Conservation (phyloP, 768 basidiomycete species). For the Tulasnella sp. region DNA sequence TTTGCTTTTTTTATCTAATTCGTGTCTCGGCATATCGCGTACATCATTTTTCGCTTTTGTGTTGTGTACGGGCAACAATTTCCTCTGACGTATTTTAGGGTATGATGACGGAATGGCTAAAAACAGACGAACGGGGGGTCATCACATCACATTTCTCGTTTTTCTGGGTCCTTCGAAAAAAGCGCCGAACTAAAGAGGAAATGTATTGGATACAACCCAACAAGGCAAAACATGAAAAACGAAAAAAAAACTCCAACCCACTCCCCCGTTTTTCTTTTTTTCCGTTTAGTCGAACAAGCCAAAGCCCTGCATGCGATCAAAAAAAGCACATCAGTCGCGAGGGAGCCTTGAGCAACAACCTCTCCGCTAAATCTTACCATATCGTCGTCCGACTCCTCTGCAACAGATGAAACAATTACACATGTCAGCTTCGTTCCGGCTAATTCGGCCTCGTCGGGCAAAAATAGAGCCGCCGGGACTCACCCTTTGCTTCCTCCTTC, state of each 20-base stretch:
- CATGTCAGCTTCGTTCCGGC: conserved; percentile 47
- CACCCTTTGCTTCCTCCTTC: conserved; percentile 50
- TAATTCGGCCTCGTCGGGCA: neutral
- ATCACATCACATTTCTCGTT: neutral
- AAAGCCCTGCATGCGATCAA: conserved; percentile 52
- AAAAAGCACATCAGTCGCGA: neutral
- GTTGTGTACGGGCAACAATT: neutral
- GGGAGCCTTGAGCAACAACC: neutral
- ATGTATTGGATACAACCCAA: neutral
- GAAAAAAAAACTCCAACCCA: neutral
- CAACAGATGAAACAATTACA: conserved; percentile 7
- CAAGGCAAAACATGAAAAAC: neutral
- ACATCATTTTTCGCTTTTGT: neutral
- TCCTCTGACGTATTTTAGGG: neutral
- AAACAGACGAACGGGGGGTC: neutral
- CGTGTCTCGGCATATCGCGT: neutral
- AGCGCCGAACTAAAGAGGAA: neutral
- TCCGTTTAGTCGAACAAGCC: conserved; percentile 87
- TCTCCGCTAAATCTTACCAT: conserved; percentile 51
- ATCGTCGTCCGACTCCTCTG: conserved; percentile 95
- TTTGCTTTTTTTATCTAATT: neutral
- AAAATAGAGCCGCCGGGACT: conserved; percentile 9
- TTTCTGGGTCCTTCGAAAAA: neutral
- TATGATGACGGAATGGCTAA: neutral
- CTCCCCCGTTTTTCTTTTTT: neutral